Evolutionary conservation across 768 basidiomycete species (phyloP), one percentile per base, ranked within the genome.

Genomic region (Xanthoconium purpureum): DNA sequence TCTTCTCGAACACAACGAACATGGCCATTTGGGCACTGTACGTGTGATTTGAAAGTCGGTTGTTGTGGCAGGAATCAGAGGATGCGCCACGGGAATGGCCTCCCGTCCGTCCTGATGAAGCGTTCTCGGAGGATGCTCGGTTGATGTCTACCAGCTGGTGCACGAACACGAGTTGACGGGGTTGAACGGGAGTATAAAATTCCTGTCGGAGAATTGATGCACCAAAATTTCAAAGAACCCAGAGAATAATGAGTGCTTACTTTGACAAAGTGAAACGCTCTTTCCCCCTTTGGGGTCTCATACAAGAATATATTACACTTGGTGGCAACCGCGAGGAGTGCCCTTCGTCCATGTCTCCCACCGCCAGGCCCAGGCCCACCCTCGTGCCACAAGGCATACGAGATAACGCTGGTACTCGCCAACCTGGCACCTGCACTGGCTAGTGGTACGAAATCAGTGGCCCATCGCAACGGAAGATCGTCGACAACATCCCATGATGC

Each of bases 1-100:
- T 94, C 74, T 93, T 93, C 70, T 94, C 91, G 66, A 94, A 94
- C 24, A 85, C 74, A 54, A 90, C 83, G 65, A 92, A 92, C n/a
- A 94, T 73, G 61, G 83, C 84, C 64, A 89, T 82, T 61, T 91
- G 89, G 6, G 80, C 80, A 18, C 86, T 86, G 64, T 89, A 88
- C 53, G 75, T 75, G 56, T 77, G 66, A 15, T 71, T 63, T 6
- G 71, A 67, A 10, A 75, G 69, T 7, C 66, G 69, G 49, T 39
- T 63, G 28, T 66, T 63, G 43, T 52, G 48, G 24, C 47, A n/a
- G 38, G 66, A 68, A 51, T 73, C 73, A 36, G 66, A 65, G 57
- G 80, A 81, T 47, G 75, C 66, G 36, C 77, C 71, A 44, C 80
- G 77, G 60, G 68, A 67, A 55, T 84, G 82, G 11, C 67, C 64